phyloP scores from a whole-genome alignment of 1,284 basidiomycete genomes.

The Anthracocystis setariae region DNA sequence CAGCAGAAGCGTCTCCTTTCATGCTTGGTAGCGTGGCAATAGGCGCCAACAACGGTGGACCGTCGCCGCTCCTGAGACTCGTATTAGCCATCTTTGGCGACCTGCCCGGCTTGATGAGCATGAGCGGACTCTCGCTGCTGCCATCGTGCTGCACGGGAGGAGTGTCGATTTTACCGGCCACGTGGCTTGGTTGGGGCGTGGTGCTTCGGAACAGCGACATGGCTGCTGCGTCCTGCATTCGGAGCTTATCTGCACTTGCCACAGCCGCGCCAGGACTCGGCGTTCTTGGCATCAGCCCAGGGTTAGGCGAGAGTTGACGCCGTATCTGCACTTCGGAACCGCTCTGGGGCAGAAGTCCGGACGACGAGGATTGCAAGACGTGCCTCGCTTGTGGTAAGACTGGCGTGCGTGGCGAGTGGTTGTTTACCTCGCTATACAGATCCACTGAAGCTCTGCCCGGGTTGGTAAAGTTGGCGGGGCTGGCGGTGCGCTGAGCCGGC shows the following conservation, averaged over 20 bases:
- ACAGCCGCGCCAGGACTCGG: slow-evolving; percentile 24
- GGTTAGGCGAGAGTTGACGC: slow-evolving; percentile 15
- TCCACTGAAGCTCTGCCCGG: slow-evolving; percentile 24
- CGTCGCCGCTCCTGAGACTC: slow-evolving; percentile 2
- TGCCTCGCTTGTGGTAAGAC: slow-evolving; percentile 1
- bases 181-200: slow-evolving; percentile 32
- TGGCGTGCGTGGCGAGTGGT: slow-evolving; percentile 16
- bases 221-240: slow-evolving; percentile 41
- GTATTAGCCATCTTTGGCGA: background rate
- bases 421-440: slow-evolving; percentile 33
- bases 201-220: slow-evolving; percentile 37
- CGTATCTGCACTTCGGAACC: slow-evolving; percentile 8
- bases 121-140: slow-evolving; percentile 18
- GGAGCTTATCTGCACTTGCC: slow-evolving; percentile 33
- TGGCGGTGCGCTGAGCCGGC: slow-evolving; percentile 15
- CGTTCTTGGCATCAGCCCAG: slow-evolving; percentile 3
- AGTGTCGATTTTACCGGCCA: slow-evolving; percentile 40
- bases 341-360: slow-evolving; percentile 2
- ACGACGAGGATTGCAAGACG: slow-evolving; percentile 12
- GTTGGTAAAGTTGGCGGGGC: slow-evolving; percentile 12
- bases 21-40: slow-evolving; percentile 18
- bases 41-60: slow-evolving; percentile 26
- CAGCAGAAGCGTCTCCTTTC: background rate
- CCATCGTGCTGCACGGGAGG: slow-evolving; percentile 12
- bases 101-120: background rate